Conservation (phyloP, 2,329 filamentous ascomycete species). For the Xylaria sp. region DNA sequence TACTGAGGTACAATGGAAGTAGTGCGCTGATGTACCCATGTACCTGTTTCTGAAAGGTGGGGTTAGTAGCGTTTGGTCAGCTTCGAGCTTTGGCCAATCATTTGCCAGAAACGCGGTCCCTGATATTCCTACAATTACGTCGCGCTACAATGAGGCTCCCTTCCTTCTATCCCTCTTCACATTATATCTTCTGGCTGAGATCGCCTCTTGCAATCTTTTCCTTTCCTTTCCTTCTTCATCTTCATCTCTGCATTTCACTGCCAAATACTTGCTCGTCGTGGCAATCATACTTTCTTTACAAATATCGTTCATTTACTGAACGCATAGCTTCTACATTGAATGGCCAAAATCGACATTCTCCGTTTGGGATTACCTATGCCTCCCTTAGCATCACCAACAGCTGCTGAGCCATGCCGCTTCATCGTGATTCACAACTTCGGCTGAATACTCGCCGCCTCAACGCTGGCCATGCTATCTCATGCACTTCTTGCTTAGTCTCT, state of each 20-base stretch:
- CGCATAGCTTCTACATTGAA: background rate
- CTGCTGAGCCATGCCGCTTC: background rate
- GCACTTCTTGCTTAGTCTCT: background rate
- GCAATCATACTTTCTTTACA: background rate
- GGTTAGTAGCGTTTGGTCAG: background rate
- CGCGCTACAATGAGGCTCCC: constrained; percentile 17
- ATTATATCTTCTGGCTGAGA: background rate
- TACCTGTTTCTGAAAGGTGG: constrained; percentile 36
- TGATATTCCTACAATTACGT: constrained; percentile 6
- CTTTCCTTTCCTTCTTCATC: background rate
- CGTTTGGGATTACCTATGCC: background rate
- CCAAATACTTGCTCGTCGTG: background rate
- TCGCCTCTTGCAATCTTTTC: background rate
- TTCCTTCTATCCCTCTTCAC: background rate
- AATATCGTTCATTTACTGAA: background rate
- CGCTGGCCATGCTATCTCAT: background rate
- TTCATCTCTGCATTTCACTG: background rate
- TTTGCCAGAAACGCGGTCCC: constrained; percentile 26
- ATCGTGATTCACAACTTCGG: background rate
- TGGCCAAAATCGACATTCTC: background rate
- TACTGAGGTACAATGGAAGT: background rate
- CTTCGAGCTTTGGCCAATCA: constrained; percentile 26
- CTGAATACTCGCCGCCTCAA: background rate
- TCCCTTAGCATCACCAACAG: background rate
- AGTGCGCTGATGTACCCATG: background rate